Conservation (phyloP, 1,139 yeast species). For the Magnusiomyces tetraspermus region DNA sequence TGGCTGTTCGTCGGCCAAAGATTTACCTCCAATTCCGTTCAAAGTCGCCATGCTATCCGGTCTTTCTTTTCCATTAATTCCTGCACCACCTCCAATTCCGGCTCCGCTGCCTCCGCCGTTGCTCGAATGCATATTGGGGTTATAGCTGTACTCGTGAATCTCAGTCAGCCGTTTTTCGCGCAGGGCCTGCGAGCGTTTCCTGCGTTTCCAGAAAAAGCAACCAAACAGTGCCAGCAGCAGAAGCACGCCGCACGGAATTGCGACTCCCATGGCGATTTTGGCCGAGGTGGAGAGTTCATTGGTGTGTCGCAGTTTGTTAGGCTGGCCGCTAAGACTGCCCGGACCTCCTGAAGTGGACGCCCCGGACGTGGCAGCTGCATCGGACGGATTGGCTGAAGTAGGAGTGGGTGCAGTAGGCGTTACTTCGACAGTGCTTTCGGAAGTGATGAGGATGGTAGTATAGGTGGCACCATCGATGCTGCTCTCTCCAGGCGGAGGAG, state of each 20-base stretch:
- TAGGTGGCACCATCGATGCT: background rate
- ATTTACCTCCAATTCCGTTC: background rate
- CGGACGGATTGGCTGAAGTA: background rate
- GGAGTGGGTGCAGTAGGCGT: background rate
- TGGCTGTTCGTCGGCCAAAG: constrained; percentile 1
- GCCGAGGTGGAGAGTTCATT: constrained; percentile 8
- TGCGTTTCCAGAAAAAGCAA: constrained; percentile 11
- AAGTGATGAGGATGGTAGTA: constrained; percentile 2
- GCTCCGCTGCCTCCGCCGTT: background rate
- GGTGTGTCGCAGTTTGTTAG: background rate
- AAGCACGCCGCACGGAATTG: constrained; percentile 13
- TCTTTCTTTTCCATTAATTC: too few species aligned
- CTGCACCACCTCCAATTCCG: too few species aligned
- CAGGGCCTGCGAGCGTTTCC: constrained; percentile 8
- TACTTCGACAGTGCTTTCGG: background rate
- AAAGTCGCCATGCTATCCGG: background rate
- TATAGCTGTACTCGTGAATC: constrained; percentile 13
- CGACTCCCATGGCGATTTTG: constrained; percentile 13
- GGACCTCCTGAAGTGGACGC: background rate
- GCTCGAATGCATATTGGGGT: constrained; percentile 7
- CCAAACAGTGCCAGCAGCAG: constrained; percentile 8
- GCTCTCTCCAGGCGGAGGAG: background rate
- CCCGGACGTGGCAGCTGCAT: background rate
- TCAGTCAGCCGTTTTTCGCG: constrained; percentile 15
- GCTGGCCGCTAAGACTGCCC: background rate